Base-by-base conservation (phyloP, 2,329 filamentous ascomycete species). In the Alternaria brassicicola region DNA sequence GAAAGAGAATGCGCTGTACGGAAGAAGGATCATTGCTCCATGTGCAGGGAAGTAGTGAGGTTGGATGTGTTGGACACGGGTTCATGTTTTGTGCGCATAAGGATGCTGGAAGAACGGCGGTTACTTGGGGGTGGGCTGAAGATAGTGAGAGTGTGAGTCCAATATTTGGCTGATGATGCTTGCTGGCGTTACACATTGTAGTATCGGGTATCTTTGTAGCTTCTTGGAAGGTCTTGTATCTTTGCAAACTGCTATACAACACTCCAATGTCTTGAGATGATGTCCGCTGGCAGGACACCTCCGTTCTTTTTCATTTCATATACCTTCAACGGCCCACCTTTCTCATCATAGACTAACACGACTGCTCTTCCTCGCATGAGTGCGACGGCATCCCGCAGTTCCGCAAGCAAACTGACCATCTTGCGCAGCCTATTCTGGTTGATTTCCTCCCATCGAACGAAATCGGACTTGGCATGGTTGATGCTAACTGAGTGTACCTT, bases 391-490 rank as follows among this genome's bases (percentile, higher is more conserved):
- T n/a, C 8, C 33, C 53, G 66, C 25, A 70, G 9, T n/a, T 50
- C 41, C 13, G 12, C 35, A 5, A 71, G 50, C 53, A 71, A 41
- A 19, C 49, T 55, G 4, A 60, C 68, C 45, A 72, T 52, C 47
- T 67, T 70, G 19, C 60, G 49, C 30, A 71, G 43, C 6, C 28
- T 43, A 0, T 57, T 42, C 33, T 69, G 65, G 33, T 68, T 56
- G 1, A 23, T 28, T 9, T 10, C 30, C 38, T 72, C 69, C 65
- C 66, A 72, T 2, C 36, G 39, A 5, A 13, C 43, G 19, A 65
- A 67, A 5, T 57, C 47, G 2, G 21, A 6, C 8, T 42, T 26
- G n/a, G 41, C 54, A 39, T 64, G 25, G 10, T 21, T 49, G 15
- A 48, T 48, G n/a, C 36, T 43, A 2, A 60, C 54, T 17, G 59